Percentiles rank a stretch among this genome's conserved stretches.
These are phyloP conservation scores for Hebeloma cylindrosporum DNA, from an alignment of 768 basidiomycete species.

Conservation along the genomic window DNA sequence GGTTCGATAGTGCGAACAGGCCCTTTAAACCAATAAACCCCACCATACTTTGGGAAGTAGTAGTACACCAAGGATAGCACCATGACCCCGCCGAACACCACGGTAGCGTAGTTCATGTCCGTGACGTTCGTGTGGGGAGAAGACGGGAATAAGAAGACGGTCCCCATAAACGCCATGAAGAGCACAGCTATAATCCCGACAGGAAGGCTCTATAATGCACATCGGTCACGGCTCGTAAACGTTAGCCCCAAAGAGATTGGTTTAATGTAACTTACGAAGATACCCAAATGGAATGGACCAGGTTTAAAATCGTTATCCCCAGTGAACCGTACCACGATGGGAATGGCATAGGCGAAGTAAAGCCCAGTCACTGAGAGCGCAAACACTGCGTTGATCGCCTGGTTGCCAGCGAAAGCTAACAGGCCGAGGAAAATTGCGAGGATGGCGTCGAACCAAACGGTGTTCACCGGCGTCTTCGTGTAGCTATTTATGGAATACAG, in stretches of 20 bases:
- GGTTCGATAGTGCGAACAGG: conserved; percentile 48
- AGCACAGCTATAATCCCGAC: conserved; percentile 55
- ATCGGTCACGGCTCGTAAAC: neutral
- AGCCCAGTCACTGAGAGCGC: conserved; percentile 43
- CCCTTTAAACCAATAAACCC: conserved; percentile 73
- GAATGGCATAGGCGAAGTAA: conserved; percentile 55
- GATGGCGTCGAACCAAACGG: conserved; percentile 53
- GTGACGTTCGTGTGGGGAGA: conserved; percentile 44
- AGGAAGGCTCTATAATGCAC: conserved; percentile 52
- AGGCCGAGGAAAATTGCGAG: conserved; percentile 52
- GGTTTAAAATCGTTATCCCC: conserved; percentile 50
- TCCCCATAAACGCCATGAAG: conserved; percentile 67
- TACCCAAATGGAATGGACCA: conserved; percentile 56
- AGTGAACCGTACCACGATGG: conserved; percentile 51
- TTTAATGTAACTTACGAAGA: conserved; percentile 21
- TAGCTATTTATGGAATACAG: conserved; percentile 57
- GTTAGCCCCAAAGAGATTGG: neutral
- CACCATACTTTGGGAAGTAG: conserved; percentile 72
- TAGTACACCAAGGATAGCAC: conserved; percentile 63
- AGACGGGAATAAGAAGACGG: conserved; percentile 67
- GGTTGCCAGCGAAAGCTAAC: conserved; percentile 57
- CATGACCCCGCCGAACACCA: conserved; percentile 65
- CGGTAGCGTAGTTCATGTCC: conserved; percentile 74
- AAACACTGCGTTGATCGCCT: conserved; percentile 63
- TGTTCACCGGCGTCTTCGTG: conserved; percentile 62